These are phyloP conservation scores for Saccharomyces cerevisiae DNA, from an alignment of 805 yeast species.

Conservation along the genomic window DNA sequence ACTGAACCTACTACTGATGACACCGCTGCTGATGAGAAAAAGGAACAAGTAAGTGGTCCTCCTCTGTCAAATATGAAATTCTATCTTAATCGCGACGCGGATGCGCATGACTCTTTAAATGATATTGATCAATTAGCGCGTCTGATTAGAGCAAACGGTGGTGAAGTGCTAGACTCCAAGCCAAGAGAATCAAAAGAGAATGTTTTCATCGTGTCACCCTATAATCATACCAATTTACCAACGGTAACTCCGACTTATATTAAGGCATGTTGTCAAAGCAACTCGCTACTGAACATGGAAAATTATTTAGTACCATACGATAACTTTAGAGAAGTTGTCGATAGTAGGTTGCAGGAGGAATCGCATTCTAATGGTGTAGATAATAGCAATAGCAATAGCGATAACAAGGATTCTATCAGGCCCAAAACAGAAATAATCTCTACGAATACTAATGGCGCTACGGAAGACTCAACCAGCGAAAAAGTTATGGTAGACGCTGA, in stretches of 20 bases:
- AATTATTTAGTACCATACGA: constrained; percentile 26
- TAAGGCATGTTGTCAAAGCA: constrained; percentile 20
- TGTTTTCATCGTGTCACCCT: constrained; percentile 25
- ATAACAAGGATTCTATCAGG: not conserved
- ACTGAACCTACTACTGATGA: not conserved
- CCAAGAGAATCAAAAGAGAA: constrained; percentile 14
- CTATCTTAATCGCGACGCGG: constrained; percentile 18
- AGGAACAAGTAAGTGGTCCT: not conserved
- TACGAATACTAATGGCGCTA: not conserved
- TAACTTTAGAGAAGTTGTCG: constrained; percentile 20
- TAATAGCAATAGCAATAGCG: constrained; percentile 1
- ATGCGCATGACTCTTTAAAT: constrained; percentile 18
- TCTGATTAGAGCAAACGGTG: constrained; percentile 20
- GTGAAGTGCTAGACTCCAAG: constrained; percentile 14
- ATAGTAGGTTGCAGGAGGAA: constrained; percentile 17
- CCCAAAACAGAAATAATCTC: not conserved
- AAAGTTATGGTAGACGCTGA: not conserved
- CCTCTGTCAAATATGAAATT: constrained; percentile 10
- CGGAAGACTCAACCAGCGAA: not conserved
- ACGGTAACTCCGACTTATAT: constrained; percentile 28
- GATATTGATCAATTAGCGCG: constrained; percentile 16
- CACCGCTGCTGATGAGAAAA: not conserved
- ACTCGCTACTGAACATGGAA: constrained; percentile 13
- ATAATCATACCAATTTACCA: constrained; percentile 22
- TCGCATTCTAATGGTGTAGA: not conserved